Evolutionary conservation across 2,329 filamentous ascomycete genomes (phyloP), one percentile per base, ranked within the genome.

Genomic region (Arthroderma sp.): DNA sequence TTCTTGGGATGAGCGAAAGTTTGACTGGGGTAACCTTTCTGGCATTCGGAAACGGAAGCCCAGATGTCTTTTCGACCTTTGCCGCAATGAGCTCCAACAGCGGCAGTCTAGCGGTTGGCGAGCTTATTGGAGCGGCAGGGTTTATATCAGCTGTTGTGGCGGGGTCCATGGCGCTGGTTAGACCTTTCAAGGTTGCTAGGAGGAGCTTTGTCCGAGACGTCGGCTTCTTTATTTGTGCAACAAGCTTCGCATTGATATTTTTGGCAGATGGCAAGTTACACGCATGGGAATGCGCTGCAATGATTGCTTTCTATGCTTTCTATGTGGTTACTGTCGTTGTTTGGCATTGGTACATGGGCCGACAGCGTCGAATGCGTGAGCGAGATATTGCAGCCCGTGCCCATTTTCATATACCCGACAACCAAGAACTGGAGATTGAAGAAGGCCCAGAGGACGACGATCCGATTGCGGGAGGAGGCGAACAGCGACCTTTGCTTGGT

Each of bases 11-110:
- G 70, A 95, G 88, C 62, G 88, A 98, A 68, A 96, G 86, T 61
- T 74, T 98, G 64, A 87, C 91, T 0, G 91, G 91, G 32, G 93
- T 98, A 29, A 98, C 91, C 0, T 94, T 98, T 57, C 69, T 98
- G 43, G 91, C 91, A 6, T 93, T 98, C 64, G 91, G 91, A 52
- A 98, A 98, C 69, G 91, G 91, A 43, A 96, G 89, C 49, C 91
- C 91, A 2, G 91, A 98, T 64, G 88, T 98, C 38, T 98, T 98
- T 64, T 95, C 88, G 52, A 98, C 91, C 2, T 96, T 98, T 66
- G 91, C 91, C 10, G 93, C 91, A 53, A 96, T 98, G 86, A 81
- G 81, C 57, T 94, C 88, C 27, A 86, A 96, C 58, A 95, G 88
- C 60, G 89, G 89, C n/a, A 93, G 88, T 67, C 77, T 98, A 72